Evolutionary conservation across 306 rosid genomes (phyloP), one percentile per base, ranked within the genome.

Genomic region (Citrullus amarus): DNA sequence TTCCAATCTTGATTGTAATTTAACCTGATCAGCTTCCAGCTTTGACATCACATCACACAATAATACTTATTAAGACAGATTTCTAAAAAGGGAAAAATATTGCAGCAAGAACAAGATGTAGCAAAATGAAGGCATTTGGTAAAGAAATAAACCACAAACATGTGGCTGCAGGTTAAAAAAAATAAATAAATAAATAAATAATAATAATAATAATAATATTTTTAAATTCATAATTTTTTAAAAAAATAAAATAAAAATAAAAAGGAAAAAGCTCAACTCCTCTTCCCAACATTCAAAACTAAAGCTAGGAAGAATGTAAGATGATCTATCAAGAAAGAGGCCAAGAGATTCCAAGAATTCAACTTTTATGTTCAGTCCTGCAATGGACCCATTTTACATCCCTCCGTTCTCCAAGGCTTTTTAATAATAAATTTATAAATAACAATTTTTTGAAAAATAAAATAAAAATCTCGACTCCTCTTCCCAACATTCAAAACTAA

Each of bases 11-110:
- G 93, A 88, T 81, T 81, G 90, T 79, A 92, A 84, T 85, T 89
- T 92, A 76, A 85, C 86, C 81, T 92, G 97, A 74, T 92, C 97
- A 63, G 97, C 97, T 89, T 92, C 97, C 76, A 92, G 87, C 97
- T 92, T 85, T 53, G 76, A 82, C 84, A 87, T 76, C 76, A 81
- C 85, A 86, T 76, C 78, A 82, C 68, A 10, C 81, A 85, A 75
- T 39, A 84, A 84, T 6, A 73, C 22, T 81, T 53, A 63, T 79
- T 77, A 82, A 79, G 46, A 44, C 3, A 60, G 36, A 20, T 60
- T 17, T 6, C 25, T 30, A 15, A 50, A 20, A 70, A 3, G 16
- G 18, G 57, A 15, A 48, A 72, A 72, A 53, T 28, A 71, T 50
- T 28, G 77, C 60, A 72, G 77, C 43, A 50, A 22, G 43, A 72